These are phyloP conservation scores for Cicer chorassanicum DNA, from an alignment of 306 rosid genomes.

Conservation along the genomic window DNA sequence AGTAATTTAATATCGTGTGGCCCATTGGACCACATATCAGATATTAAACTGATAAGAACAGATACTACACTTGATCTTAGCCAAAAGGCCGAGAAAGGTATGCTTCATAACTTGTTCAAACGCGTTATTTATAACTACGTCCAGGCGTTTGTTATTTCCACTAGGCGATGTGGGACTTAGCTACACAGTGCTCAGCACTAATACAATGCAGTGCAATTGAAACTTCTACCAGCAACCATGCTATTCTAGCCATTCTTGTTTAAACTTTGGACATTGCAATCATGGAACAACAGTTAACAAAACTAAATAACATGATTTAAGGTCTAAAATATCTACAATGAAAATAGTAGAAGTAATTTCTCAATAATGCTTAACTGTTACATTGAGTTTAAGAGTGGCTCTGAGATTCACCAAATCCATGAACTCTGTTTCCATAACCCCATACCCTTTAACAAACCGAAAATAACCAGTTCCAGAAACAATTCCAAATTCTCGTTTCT, in stretches of 20 bases:
- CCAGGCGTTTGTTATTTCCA: not conserved
- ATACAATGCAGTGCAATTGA: not conserved
- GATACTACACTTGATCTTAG: constrained; percentile 24
- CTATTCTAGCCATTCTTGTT: not conserved
- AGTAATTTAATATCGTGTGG: constrained; percentile 9
- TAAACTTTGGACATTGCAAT: not conserved
- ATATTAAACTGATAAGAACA: constrained; percentile 20
- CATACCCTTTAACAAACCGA: constrained; percentile 65
- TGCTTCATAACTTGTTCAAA: fast-evolving
- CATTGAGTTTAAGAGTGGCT: constrained; percentile 60
- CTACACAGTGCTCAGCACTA: no score
- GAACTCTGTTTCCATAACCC: constrained; percentile 62
- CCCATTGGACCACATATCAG: not conserved
- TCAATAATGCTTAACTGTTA: constrained; percentile 57
- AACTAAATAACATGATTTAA: no score
- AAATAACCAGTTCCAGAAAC: constrained; percentile 73
- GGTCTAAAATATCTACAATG: no score
- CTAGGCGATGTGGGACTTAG: not conserved
- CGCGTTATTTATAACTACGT: not conserved
- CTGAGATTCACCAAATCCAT: constrained; percentile 58
- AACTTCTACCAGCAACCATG: not conserved
- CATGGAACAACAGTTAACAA: not conserved
- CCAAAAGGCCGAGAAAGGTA: constrained; percentile 34
- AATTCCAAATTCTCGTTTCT: constrained; percentile 57
- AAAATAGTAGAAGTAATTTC: not conserved